Percentiles rank a stretch among this genome's conserved stretches.
phyloP scores from a whole-genome alignment of 768 basidiomycete genomes.

The Kwoniella botswanensis region DNA sequence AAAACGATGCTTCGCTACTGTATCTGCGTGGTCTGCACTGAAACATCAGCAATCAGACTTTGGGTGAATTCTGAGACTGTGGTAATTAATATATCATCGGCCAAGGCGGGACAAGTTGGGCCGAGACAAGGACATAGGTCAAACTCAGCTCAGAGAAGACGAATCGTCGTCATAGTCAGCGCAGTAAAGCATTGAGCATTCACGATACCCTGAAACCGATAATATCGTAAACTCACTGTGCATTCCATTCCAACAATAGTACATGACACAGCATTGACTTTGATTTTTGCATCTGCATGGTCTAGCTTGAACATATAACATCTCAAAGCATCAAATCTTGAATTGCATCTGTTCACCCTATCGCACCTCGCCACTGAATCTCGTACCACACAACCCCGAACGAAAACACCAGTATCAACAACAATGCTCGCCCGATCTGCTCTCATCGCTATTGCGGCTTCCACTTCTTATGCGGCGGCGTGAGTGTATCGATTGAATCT shows the following conservation, averaged over 20 bases:
- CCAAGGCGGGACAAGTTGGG: not conserved
- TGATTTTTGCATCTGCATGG: not conserved
- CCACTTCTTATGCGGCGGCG: slow-evolving; percentile 23
- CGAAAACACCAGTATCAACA: not conserved
- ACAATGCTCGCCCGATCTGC: slow-evolving; percentile 26
- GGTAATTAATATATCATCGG: not conserved
- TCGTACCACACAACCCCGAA: no score
- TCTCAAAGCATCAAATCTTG: no score
- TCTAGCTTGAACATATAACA: not conserved
- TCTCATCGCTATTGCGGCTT: slow-evolving; percentile 21
- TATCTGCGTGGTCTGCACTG: not conserved
- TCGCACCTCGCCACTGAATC: not conserved
- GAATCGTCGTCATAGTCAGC: not conserved
- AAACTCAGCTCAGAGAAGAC: not conserved
- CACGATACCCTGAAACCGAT: not conserved
- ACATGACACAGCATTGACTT: not conserved
- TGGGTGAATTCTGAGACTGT: not conserved
- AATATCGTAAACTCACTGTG: not conserved
- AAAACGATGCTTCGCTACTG: not conserved
- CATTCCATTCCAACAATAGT: not conserved
- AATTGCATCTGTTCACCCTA: no score
- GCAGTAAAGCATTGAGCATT: no score
- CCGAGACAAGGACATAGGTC: not conserved
- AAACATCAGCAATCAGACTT: not conserved
- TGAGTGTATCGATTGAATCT: slow-evolving; percentile 8